Evolutionary conservation across 441 rosid species (phyloP), one percentile per base, ranked within the genome.

Genomic region (Biscutella laevigata): DNA sequence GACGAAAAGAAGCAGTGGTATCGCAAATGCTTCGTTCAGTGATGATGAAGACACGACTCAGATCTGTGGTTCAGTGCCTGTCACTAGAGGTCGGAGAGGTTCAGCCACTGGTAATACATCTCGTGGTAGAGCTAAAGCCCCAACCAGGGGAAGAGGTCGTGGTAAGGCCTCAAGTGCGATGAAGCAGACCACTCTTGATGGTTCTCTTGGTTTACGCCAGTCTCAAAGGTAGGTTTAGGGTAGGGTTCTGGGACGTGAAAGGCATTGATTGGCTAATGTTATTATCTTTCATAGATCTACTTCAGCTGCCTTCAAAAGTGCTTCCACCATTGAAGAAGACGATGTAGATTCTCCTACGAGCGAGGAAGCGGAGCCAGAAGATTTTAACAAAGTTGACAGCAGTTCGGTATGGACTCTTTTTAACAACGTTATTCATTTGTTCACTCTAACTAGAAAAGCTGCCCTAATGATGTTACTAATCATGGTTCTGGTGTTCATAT

Each of bases 151-250:
- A 74, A 82, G 95, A 61, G 97, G 90, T 32, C 72, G 91, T 45
- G 83, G 82, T 59, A 77, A 70, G 55, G 74, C 83, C 22, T 64
- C 89, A 20, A 60, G 61, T 59, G 79, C 70, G 57, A 70, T 91
- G 78, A 85, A 83, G 75, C 95, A 91, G 73, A 80, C 86, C 62
- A 91, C 95, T 64, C 96, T 91, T 67, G 88, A 88, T 76, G 63
- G 74, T 40, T 44, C 81, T 49, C 69, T 82, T 35, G 91, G 88
- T 40, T 75, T 82, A 70, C 89, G 80, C 63, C 84, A 69, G 55
- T 68, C 94, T 72, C 88, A 76, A 64, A 85, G 96, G 98, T 91
- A 32, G 49, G 17, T 6, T 24, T 35, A 15, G 6, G 14, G 46
- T 15, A 27, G 14, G 59, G 41, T 47, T 17, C 30, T 47, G 27